These are phyloP conservation scores for Neohortaea acidophila DNA, from an alignment of 495 filamentous ascomycete genomes.

Conservation along the genomic window DNA sequence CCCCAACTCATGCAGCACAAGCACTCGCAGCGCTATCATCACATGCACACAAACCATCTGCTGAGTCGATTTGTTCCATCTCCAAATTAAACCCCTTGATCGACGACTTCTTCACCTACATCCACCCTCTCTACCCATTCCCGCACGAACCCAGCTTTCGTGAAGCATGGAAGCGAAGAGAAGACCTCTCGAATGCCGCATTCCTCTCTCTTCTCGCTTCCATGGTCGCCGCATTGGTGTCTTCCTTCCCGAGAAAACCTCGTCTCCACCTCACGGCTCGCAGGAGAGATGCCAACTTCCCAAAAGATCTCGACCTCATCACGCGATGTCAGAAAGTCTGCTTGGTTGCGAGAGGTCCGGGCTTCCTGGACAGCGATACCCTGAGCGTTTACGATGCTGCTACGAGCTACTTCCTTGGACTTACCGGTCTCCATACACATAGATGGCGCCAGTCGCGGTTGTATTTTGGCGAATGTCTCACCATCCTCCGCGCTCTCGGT, in stretches of 20 bases:
- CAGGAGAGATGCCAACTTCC: constrained; percentile 39
- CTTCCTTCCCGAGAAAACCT: constrained; percentile 69
- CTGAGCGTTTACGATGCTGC: constrained; percentile 66
- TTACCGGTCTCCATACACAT: constrained; percentile 55
- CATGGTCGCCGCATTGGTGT: constrained; percentile 63
- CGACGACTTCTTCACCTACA: constrained; percentile 82
- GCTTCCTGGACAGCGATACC: constrained; percentile 46
- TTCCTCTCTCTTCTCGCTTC: constrained; percentile 68
- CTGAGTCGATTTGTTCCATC: constrained; percentile 62
- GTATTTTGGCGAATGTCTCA: constrained; percentile 59
- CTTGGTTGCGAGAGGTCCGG: constrained; percentile 51
- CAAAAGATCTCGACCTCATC: constrained; percentile 55
- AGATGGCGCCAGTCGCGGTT: constrained; percentile 49
- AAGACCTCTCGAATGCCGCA: constrained; percentile 50
- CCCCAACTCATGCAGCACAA: constrained; percentile 35
- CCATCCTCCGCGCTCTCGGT: constrained; percentile 52
- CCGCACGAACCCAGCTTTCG: constrained; percentile 80
- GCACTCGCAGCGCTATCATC: constrained; percentile 29
- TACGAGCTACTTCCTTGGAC: constrained; percentile 67
- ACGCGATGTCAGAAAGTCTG: constrained; percentile 59
- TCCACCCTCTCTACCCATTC: constrained; percentile 72
- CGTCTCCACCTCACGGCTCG: constrained; percentile 53
- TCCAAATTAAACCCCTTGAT: constrained; percentile 51
- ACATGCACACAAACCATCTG: constrained; percentile 33
- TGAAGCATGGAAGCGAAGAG: constrained; percentile 48